Evolutionary conservation across 352 stramenopile genomes (phyloP).

Genomic region (Nothophytophthora sp.): DNA sequence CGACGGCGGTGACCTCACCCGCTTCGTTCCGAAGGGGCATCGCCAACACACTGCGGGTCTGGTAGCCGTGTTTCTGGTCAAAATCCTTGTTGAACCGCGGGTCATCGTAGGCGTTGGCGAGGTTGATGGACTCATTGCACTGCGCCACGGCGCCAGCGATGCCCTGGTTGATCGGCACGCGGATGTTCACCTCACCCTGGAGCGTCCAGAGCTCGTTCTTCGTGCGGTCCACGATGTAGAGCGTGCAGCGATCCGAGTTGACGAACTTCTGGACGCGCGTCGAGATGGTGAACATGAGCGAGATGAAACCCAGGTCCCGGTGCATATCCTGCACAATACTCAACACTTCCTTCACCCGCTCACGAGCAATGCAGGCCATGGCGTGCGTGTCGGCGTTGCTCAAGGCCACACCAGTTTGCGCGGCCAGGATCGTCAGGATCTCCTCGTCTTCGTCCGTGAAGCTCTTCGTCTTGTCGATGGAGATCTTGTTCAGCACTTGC

Average conservation of each 20-base stretch:
- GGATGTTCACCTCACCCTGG: conserved; percentile 89
- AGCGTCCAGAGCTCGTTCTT: conserved; percentile 92
- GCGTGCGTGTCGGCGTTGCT: conserved; percentile 83
- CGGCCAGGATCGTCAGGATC: conserved; percentile 82
- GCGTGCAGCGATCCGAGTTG: conserved; percentile 90
- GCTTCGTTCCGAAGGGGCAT: conserved; percentile 85
- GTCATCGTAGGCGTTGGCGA: conserved; percentile 88
- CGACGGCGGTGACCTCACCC: conserved; percentile 80
- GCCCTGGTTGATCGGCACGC: conserved; percentile 83
- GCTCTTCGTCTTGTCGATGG: conserved; percentile 43
- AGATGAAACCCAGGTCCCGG: conserved; percentile 87
- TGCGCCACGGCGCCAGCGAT: conserved; percentile 81
- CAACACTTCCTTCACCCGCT: conserved; percentile 81
- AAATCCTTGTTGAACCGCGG: conserved; percentile 90
- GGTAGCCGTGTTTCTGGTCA: conserved; percentile 88
- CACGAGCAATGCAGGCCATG: conserved; percentile 45
- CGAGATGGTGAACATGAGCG: conserved; percentile 92
- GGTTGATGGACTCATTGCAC: conserved; percentile 74
- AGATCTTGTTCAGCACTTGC: conserved; percentile 89
- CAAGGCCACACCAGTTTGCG: conserved; percentile 85
- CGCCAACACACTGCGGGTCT: conserved; percentile 84
- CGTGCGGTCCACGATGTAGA: conserved; percentile 92
- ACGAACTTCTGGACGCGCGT: conserved; percentile 86
- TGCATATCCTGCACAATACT: conserved; percentile 92
- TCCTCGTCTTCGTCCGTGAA: conserved; percentile 91